Evolutionary conservation across 306 rosid species (phyloP).

Genomic region (Citrullus mucosospermus): DNA sequence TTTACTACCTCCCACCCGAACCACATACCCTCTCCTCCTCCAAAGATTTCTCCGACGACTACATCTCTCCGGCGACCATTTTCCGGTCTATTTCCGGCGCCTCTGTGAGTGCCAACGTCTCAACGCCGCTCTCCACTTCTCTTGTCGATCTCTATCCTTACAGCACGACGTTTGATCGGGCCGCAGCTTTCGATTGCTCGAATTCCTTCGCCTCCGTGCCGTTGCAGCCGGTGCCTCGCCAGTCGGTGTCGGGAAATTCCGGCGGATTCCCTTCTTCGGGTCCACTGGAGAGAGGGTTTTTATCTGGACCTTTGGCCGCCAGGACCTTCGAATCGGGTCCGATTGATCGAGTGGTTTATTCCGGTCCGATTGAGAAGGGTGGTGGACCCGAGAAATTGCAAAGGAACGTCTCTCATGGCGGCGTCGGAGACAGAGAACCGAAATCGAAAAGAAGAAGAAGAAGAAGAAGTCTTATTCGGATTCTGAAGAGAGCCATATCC

Average conservation of each 20-base stretch:
- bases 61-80: conserved; percentile 16
- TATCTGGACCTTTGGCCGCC: conserved; percentile 31
- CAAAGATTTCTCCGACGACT: conserved; percentile 7
- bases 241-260: conserved; percentile 11
- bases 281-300: conserved; percentile 31
- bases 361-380: conserved; percentile 18
- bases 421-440: conserved; percentile 4
- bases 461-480: conserved; percentile 19
- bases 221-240: conserved; percentile 30
- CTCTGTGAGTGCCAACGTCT: conserved; percentile 66
- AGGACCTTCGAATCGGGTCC: conserved; percentile 21
- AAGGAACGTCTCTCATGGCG: conserved; percentile 13
- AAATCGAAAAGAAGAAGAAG: conserved; percentile 4
- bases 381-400: conserved; percentile 12
- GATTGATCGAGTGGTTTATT: conserved; percentile 17
- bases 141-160: conserved; percentile 25
- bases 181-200: conserved; percentile 57
- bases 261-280: conserved; percentile 11
- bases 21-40: conserved; percentile 8
- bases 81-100: conserved; percentile 64
- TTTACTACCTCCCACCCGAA: conserved; percentile 46
- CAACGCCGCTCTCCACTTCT: conserved; percentile 44
- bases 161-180: conserved; percentile 28
- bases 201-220: conserved; percentile 53
- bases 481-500: conserved; percentile 24